Percentiles rank a stretch among this genome's conserved stretches.
phyloP scores from a whole-genome alignment of 2,329 filamentous ascomycete species.

The Ilyonectria mors-panacis region DNA sequence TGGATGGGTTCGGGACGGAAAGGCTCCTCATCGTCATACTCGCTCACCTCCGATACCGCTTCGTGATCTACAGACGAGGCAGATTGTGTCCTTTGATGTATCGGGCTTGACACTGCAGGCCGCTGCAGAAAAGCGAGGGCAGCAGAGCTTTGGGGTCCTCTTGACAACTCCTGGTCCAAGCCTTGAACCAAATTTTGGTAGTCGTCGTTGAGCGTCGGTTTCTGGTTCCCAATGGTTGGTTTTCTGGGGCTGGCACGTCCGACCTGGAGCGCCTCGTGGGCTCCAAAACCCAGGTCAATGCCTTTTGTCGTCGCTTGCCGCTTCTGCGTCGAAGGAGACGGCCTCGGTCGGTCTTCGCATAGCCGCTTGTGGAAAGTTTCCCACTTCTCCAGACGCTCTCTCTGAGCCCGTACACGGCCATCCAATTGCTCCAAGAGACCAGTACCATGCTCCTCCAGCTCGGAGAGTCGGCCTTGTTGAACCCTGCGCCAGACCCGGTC shows the following conservation, averaged over 20 bases:
- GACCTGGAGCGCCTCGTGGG: constrained; percentile 65
- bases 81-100: constrained; percentile 14
- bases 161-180: constrained; percentile 59
- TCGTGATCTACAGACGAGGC: constrained; percentile 47
- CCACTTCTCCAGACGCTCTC: constrained; percentile 80
- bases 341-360: constrained; percentile 53
- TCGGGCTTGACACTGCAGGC: constrained; percentile 1
- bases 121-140: constrained; percentile 45
- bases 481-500: constrained; percentile 80
- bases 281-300: constrained; percentile 68
- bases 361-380: constrained; percentile 72
- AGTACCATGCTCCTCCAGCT: constrained; percentile 66
- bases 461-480: constrained; percentile 69
- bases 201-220: constrained; percentile 53
- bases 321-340: constrained; percentile 44
- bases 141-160: constrained; percentile 41
- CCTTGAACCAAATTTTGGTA: constrained; percentile 61
- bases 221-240: constrained; percentile 34
- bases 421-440: constrained; percentile 81
- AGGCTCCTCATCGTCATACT: constrained; percentile 64
- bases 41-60: constrained; percentile 65
- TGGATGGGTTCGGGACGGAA: constrained; percentile 41
- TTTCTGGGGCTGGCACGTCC: constrained; percentile 53
- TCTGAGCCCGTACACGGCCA: constrained; percentile 75
- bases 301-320: constrained; percentile 52